Percentiles rank a stretch among this genome's conserved stretches.
Evolutionary conservation across 1,139 yeast genomes (phyloP).

Genomic region (Candida glucosophila): DNA sequence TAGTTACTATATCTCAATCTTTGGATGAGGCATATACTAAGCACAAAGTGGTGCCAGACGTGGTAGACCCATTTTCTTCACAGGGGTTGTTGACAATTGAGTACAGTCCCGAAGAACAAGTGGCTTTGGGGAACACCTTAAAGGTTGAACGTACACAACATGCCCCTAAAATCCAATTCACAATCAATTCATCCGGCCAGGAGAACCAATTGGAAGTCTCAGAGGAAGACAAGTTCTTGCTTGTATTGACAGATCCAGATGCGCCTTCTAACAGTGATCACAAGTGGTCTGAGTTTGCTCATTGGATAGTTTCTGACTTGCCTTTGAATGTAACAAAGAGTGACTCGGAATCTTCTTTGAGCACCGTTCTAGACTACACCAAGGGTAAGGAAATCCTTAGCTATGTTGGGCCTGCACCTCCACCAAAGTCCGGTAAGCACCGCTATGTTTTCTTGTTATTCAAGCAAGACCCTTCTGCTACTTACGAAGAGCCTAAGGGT

Average conservation of each 20-base stretch:
- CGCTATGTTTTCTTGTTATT: conserved; percentile 70
- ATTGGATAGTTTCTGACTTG: conserved; percentile 65
- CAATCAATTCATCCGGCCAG: conserved; percentile 41
- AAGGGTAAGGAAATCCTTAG: conserved; percentile 28
- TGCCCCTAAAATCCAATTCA: conserved; percentile 58
- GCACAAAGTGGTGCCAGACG: conserved; percentile 59
- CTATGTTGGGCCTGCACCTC: conserved; percentile 81
- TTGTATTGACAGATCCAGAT: conserved; percentile 86
- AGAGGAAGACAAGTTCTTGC: conserved; percentile 51
- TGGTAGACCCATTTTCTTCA: conserved; percentile 38
- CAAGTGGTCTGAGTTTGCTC: conserved; percentile 84
- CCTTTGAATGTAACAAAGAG: conserved; percentile 28
- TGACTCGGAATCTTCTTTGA: conserved; percentile 19
- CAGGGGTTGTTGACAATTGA: conserved; percentile 41
- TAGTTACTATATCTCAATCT: conserved; percentile 57
- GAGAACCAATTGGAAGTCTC: conserved; percentile 32
- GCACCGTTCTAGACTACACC: conserved; percentile 28
- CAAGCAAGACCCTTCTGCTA: conserved; percentile 46
- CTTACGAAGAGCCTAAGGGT: conserved; percentile 37
- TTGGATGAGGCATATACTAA: conserved; percentile 53
- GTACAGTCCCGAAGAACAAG: conserved; percentile 49
- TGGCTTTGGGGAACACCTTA: conserved; percentile 73
- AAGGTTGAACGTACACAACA: conserved; percentile 57
- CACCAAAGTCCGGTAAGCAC: conserved; percentile 73
- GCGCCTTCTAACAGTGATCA: conserved; percentile 80